phyloP scores from a whole-genome alignment of 441 rosid species.

The Syzygium syzygioides region DNA sequence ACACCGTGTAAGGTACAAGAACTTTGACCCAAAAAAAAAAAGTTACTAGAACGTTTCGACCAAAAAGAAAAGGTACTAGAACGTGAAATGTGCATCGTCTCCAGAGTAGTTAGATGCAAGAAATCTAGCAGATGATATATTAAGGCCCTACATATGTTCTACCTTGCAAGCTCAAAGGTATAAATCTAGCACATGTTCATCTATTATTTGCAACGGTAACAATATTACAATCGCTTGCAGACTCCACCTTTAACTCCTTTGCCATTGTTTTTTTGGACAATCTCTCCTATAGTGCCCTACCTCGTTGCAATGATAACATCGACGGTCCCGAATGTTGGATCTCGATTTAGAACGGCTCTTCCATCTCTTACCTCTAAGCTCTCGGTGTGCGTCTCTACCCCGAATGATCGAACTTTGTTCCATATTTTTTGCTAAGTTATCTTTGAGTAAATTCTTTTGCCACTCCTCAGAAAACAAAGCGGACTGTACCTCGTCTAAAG shows the following conservation, averaged over 20 bases:
- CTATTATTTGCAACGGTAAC: neutral
- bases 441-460: neutral
- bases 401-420: neutral
- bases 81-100: neutral
- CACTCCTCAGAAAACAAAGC: neutral
- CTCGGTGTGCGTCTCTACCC: fast-evolving
- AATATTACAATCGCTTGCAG: neutral
- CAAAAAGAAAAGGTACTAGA: too few species aligned
- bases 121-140: neutral
- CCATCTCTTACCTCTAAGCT: neutral
- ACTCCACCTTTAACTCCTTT: neutral
- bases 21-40: neutral
- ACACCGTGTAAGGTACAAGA: neutral
- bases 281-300: neutral
- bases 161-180: neutral
- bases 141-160: neutral
- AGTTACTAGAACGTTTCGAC: too few species aligned
- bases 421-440: neutral
- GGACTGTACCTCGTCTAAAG: neutral
- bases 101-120: neutral
- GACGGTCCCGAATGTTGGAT: fast-evolving
- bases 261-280: neutral
- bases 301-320: neutral
- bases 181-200: neutral
- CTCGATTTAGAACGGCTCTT: neutral